Evolutionary conservation across 1,284 basidiomycete genomes (phyloP).

Genomic region (Boletus mariae): DNA sequence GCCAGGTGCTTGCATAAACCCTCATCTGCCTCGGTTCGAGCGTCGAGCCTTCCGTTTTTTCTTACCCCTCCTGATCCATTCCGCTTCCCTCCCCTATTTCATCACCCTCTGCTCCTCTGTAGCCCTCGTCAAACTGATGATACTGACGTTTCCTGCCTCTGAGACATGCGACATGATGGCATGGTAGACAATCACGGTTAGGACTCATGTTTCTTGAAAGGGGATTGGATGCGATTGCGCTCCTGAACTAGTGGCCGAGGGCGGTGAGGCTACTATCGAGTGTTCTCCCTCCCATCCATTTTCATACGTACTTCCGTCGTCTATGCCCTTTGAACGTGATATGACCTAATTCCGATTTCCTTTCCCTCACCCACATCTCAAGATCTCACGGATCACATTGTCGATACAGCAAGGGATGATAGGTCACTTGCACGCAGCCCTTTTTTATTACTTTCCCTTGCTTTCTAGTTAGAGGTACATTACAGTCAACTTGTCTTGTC

Average conservation of each 20-base stretch:
- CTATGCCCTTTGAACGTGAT: not conserved
- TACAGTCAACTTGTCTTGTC: not conserved
- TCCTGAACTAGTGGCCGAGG: not conserved
- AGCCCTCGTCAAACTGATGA: not conserved
- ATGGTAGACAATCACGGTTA: conserved; percentile 1
- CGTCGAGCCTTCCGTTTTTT: not conserved
- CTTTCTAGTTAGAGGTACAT: conserved; percentile 9
- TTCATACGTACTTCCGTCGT: not conserved
- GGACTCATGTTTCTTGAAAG: not conserved
- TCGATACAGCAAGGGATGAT: not conserved
- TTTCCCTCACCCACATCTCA: not conserved
- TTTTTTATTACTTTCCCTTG: not conserved
- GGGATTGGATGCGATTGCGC: not conserved
- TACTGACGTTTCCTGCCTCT: not conserved
- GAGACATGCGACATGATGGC: not conserved
- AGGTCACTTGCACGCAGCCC: not conserved
- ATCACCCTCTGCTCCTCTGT: not conserved
- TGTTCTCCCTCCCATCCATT: not conserved
- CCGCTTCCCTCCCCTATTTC: not conserved
- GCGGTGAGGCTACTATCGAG: not conserved
- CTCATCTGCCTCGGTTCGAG: not conserved
- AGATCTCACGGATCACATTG: not conserved
- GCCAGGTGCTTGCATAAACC: conserved; percentile 15
- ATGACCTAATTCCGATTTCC: not conserved
- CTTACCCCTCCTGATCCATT: not conserved